phyloP scores from a whole-genome alignment of 768 basidiomycete genomes.

The Harrya chromipes region DNA sequence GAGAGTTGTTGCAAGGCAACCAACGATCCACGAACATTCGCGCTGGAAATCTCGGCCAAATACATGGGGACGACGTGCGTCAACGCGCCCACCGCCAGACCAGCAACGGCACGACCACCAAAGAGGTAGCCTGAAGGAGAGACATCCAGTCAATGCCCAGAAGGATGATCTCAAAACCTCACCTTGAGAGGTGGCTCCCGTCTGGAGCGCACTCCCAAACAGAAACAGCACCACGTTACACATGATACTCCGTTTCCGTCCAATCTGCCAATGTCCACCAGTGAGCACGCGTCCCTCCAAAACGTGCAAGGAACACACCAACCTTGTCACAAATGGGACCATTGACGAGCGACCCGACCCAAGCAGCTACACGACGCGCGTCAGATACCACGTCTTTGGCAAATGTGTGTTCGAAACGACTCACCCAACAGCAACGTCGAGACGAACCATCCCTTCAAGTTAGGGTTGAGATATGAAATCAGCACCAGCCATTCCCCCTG shows the following conservation, averaged over 20 bases:
- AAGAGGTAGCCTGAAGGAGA: constrained; percentile 23
- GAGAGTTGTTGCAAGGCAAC: constrained; percentile 36
- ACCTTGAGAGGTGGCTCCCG: constrained; percentile 28
- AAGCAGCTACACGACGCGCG: constrained; percentile 23
- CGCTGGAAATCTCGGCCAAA: constrained; percentile 38
- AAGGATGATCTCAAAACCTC: background rate
- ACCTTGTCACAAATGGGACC: constrained; percentile 33
- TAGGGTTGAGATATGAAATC: too few species aligned
- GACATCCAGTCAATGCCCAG: background rate
- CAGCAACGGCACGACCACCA: constrained; percentile 27
- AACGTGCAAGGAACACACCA: background rate
- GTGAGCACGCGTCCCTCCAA: background rate
- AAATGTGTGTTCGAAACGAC: constrained; percentile 2
- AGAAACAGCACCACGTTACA: constrained; percentile 28
- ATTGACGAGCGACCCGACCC: constrained; percentile 29
- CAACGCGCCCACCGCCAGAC: constrained; percentile 17
- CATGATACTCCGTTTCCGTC: constrained; percentile 28
- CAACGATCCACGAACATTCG: constrained; percentile 36
- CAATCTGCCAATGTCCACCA: constrained; percentile 15
- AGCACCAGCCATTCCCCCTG: background rate
- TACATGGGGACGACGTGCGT: constrained; percentile 33
- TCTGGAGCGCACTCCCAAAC: constrained; percentile 30
- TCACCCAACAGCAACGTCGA: constrained; percentile 27
- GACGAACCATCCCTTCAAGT: constrained; percentile 30
- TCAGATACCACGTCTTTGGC: constrained; percentile 4